These are phyloP conservation scores for Phycomyces blakesleeanus DNA, from an alignment of 192 early-diverging fungal species.

Conservation along the genomic window DNA sequence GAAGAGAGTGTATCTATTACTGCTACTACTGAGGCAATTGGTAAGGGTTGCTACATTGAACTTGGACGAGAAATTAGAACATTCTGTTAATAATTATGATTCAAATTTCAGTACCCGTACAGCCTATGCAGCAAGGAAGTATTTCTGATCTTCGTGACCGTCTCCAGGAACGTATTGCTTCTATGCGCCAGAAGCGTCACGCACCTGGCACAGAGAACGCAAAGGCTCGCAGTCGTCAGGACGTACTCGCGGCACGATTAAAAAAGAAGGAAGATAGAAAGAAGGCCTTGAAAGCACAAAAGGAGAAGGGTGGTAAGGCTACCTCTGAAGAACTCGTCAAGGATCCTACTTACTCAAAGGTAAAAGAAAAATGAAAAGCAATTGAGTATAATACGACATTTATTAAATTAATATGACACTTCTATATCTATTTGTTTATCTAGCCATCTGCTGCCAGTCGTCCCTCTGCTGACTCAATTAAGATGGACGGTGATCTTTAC, in stretches of 20 bases:
- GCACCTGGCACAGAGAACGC: slow-evolving; percentile 49
- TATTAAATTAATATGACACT: neutral
- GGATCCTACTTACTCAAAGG: slow-evolving; percentile 19
- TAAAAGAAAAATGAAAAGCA: slow-evolving; percentile 6
- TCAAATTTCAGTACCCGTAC: neutral
- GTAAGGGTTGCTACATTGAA: neutral
- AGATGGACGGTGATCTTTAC: slow-evolving; percentile 52
- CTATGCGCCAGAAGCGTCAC: slow-evolving; percentile 59
- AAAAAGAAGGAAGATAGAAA: slow-evolving; percentile 67
- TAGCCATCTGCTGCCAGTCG: neutral
- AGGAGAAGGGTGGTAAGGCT: slow-evolving; percentile 49
- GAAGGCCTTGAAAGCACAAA: slow-evolving; percentile 53
- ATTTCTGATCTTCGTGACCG: slow-evolving; percentile 58
- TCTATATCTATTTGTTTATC: neutral
- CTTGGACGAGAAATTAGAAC: no score
- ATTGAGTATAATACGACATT: no score
- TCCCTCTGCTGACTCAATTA: slow-evolving; percentile 36
- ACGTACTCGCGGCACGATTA: slow-evolving; percentile 72
- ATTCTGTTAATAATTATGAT: neutral
- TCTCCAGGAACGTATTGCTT: slow-evolving; percentile 60
- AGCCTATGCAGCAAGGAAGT: slow-evolving; percentile 41
- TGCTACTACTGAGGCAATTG: neutral
- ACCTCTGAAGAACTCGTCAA: slow-evolving; percentile 52
- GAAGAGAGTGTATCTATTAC: neutral
- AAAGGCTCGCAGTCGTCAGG: slow-evolving; percentile 60